Base-by-base conservation (phyloP, 192 early-diverging fungal species). In the Rhizophagus sp. region DNA sequence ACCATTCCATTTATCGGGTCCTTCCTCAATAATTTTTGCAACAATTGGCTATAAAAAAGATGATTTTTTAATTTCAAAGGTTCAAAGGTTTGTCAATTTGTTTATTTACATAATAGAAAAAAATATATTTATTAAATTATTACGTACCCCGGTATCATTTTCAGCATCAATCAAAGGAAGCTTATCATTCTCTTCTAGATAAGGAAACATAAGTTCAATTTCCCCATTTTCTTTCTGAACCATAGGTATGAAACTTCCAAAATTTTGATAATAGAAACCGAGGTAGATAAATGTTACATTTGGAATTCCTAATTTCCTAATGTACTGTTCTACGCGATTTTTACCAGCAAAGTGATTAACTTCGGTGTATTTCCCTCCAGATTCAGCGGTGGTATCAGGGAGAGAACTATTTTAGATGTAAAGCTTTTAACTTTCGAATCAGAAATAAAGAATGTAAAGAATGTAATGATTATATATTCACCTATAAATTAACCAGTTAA, bases 1-100 rank as follows among this genome's bases (percentile, higher is more conserved):
- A 22, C 68, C 68, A 22, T 70, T 70, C 68, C 68, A 70, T 22
- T 70, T 70, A 9, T 36, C 12, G 15, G 68, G 68, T 33, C 68
- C 68, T 70, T 70, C 68, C 33, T 70, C 68, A 70, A 70, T 70
- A 70, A 70, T 33, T 70, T 70, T 70, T 19, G 68, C 68, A 33
- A 70, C 68, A 41, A 70, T 33, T 13, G 68, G 68, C 68, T 70
- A 33, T 33, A 33, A 70, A 41, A 15, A 41, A 22, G 4, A 33
- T 4, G 9, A 30, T 36, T 41, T 41, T 41, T 41, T n/a, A n/a
- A 6, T 41, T 41, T 41, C n/a, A n/a, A n/a, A n/a, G n/a, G n/a
- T n/a, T 41, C 7, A 8, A 36, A 2, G 34, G 34, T 41, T 41
- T 41, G 39, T 41, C 39, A 2, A 22, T 33, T 15, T 0, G 12